Conservation (phyloP, 306 rosid species). For the Mucuna pruriens region DNA sequence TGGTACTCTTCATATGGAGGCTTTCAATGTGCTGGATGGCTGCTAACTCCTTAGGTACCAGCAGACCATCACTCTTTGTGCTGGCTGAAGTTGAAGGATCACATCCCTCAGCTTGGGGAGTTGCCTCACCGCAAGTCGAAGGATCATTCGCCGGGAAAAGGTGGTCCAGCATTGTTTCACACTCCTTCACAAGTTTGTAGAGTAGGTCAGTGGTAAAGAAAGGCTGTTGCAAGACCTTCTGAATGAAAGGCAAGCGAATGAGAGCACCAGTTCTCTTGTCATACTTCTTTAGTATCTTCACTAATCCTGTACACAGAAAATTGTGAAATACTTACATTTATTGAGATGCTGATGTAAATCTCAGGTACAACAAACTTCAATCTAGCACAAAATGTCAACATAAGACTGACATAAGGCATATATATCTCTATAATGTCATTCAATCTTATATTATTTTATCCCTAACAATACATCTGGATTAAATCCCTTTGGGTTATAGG, state of each 20-base stretch:
- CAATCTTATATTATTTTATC: not conserved
- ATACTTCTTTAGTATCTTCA: constrained; percentile 88
- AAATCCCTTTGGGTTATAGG: not conserved
- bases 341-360: not conserved
- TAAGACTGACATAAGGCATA: not conserved
- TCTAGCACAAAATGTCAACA: not conserved
- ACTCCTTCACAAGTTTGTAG: constrained; percentile 88
- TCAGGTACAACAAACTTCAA: not conserved
- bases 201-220: constrained; percentile 90
- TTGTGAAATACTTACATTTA: not conserved
- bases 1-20: constrained; percentile 75
- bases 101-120: constrained; percentile 47
- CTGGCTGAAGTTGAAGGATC: constrained; percentile 59
- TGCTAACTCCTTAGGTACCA: constrained; percentile 57
- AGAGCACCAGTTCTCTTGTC: constrained; percentile 98
- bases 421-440: not conserved
- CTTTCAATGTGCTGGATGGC: constrained; percentile 61
- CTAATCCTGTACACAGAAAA: constrained; percentile 62
- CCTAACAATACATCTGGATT: not conserved
- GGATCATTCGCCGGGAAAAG: constrained; percentile 59
- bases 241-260: constrained; percentile 89
- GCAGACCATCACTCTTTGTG: constrained; percentile 35
- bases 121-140: constrained; percentile 40
- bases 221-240: constrained; percentile 87
- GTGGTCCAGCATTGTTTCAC: constrained; percentile 75